phyloP scores from a whole-genome alignment of 176 grass and related monocot species.

The Avena sativa region DNA sequence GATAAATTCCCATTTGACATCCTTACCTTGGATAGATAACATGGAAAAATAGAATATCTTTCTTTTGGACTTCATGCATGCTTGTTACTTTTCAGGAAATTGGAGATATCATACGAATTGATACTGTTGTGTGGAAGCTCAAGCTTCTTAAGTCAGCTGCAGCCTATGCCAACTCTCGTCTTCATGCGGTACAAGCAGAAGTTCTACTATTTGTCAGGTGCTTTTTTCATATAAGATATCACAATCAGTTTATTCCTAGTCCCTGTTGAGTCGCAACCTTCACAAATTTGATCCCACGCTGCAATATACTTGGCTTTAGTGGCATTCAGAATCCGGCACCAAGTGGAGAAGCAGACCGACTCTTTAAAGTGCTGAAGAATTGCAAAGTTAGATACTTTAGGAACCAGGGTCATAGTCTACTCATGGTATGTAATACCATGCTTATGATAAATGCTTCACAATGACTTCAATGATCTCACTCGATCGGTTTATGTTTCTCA shows the following conservation, averaged over 20 bases:
- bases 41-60: neutral
- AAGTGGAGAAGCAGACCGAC: conserved; percentile 71
- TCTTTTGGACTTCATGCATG: conserved; percentile 5
- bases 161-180: conserved; percentile 78
- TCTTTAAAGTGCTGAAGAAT: conserved; percentile 67
- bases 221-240: neutral
- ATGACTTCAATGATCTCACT: neutral
- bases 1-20: neutral
- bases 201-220: conserved; percentile 88
- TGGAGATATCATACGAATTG: conserved; percentile 69
- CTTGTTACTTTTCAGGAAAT: conserved; percentile 50
- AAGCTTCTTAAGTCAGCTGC: conserved; percentile 83
- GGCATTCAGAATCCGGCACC: conserved; percentile 77
- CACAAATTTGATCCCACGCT: neutral
- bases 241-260: neutral
- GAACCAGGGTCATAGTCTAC: conserved; percentile 75
- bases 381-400: conserved; percentile 83
- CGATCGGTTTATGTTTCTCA: no score
- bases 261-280: neutral
- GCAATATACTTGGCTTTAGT: conserved; percentile 46
- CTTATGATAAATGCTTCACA: neutral
- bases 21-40: no score
- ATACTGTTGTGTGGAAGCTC: conserved; percentile 86
- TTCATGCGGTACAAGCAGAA: conserved; percentile 78
- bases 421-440: conserved; percentile 55